Percentiles rank a stretch among this genome's conserved stretches.
Evolutionary conservation across 768 basidiomycete species (phyloP).

Genomic region (Kwoniella europaea): DNA sequence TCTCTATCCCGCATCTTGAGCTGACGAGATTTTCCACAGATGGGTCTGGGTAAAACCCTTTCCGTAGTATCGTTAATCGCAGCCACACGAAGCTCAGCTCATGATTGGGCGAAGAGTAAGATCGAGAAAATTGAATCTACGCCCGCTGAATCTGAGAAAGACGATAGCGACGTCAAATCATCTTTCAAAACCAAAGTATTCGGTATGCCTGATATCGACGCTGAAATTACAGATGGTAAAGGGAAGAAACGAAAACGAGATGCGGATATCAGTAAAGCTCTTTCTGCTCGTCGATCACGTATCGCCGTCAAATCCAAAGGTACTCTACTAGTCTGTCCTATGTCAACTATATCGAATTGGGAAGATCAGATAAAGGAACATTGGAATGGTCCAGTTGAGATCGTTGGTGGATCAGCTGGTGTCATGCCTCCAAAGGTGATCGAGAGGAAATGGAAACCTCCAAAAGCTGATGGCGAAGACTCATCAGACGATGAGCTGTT

Average conservation of each 20-base stretch:
- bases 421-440: conserved; percentile 39
- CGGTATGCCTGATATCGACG: conserved; percentile 70
- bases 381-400: conserved; percentile 84
- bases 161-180: conserved; percentile 29
- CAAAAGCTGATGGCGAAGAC: conserved; percentile 39
- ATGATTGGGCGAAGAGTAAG: conserved; percentile 64
- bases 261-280: conserved; percentile 47
- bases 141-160: conserved; percentile 24
- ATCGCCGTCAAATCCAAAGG: conserved; percentile 70
- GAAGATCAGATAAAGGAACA: conserved; percentile 98
- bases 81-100: conserved; percentile 75
- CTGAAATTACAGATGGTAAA: conserved; percentile 60
- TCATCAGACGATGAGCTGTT: conserved; percentile 55
- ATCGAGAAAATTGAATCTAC: conserved; percentile 60
- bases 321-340: conserved; percentile 93
- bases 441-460: conserved; percentile 44
- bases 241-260: conserved; percentile 75
- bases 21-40: conserved; percentile 63
- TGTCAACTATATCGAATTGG: conserved; percentile 98
- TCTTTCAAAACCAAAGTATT: conserved; percentile 65
- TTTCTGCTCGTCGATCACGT: conserved; percentile 37
- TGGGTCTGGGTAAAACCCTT: conserved; percentile 98
- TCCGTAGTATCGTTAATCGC: conserved; percentile 93
- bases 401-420: conserved; percentile 73
- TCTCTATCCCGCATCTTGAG: background rate